Conservation (phyloP, 1,139 yeast genomes). For the Fermentozyma sake region DNA sequence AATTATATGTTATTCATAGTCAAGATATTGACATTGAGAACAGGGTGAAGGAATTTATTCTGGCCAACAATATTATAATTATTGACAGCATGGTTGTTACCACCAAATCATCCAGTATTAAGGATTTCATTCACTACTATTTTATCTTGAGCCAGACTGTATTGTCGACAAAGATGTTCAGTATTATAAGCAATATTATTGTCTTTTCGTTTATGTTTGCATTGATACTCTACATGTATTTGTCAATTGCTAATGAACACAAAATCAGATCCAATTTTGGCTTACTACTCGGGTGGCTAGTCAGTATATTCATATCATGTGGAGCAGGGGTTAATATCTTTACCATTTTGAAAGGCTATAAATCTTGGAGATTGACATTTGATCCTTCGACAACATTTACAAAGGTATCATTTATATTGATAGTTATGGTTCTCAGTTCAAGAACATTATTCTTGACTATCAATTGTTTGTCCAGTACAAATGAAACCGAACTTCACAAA, state of each 20-base stretch:
- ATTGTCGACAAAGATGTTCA: conserved; percentile 7
- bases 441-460: conserved; percentile 27
- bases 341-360: conserved; percentile 13
- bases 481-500: conserved; percentile 17
- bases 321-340: conserved; percentile 46
- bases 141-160: conserved; percentile 14
- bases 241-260: conserved; percentile 52
- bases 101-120: conserved; percentile 10
- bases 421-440: conserved; percentile 27
- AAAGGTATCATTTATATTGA: conserved; percentile 21
- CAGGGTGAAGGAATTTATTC: neutral
- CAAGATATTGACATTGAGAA: conserved; percentile 2
- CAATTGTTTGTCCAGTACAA: conserved; percentile 15
- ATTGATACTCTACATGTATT: conserved; percentile 21
- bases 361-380: conserved; percentile 25
- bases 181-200: conserved; percentile 7
- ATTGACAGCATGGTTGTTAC: conserved; percentile 8
- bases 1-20: conserved; percentile 27
- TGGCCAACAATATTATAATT: conserved; percentile 3
- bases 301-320: conserved; percentile 47
- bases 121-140: conserved; percentile 20
- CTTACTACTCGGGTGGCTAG: conserved; percentile 54
- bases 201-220: conserved; percentile 8
- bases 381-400: conserved; percentile 30
- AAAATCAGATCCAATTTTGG: conserved; percentile 60